These are phyloP conservation scores for Dendrostoma leiphaemia DNA, from an alignment of 2,329 filamentous ascomycete species.

Conservation along the genomic window DNA sequence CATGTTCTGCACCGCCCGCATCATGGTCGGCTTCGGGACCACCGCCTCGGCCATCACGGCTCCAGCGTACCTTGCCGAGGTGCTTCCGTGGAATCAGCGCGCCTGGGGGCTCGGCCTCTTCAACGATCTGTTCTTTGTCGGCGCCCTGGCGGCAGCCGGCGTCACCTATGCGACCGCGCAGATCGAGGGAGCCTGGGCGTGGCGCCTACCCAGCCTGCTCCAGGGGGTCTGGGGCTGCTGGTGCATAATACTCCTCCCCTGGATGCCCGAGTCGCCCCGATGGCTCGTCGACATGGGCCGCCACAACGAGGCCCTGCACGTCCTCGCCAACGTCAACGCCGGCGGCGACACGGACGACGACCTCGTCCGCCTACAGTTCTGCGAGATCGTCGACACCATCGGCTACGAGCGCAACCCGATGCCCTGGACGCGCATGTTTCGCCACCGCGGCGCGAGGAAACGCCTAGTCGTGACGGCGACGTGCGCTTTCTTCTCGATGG, in stretches of 20 bases:
- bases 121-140: constrained; percentile 32
- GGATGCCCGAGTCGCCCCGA: constrained; percentile 44
- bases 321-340: constrained; percentile 42
- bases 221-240: constrained; percentile 29
- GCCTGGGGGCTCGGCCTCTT: constrained; percentile 39
- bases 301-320: constrained; percentile 37
- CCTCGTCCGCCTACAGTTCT: constrained; percentile 24
- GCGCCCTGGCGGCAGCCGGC: constrained; percentile 41
- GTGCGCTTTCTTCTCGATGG: constrained; percentile 27
- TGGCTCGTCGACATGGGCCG: constrained; percentile 43
- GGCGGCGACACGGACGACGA: constrained; percentile 39
- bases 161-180: constrained; percentile 41
- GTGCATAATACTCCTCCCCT: constrained; percentile 35
- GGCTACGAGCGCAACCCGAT: constrained; percentile 24
- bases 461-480: constrained; percentile 24
- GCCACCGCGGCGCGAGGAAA: constrained; percentile 24
- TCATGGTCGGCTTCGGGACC: constrained; percentile 46
- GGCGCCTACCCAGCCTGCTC: constrained; percentile 38
- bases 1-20: constrained; percentile 47
- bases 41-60: constrained; percentile 42
- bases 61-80: constrained; percentile 47
- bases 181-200: constrained; percentile 39
- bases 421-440: constrained; percentile 27
- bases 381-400: constrained; percentile 25
- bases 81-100: constrained; percentile 41